Evolutionary conservation across 257 asterid species (phyloP), one percentile per base, ranked within the genome.

Genomic region (Apocynum venetum): DNA sequence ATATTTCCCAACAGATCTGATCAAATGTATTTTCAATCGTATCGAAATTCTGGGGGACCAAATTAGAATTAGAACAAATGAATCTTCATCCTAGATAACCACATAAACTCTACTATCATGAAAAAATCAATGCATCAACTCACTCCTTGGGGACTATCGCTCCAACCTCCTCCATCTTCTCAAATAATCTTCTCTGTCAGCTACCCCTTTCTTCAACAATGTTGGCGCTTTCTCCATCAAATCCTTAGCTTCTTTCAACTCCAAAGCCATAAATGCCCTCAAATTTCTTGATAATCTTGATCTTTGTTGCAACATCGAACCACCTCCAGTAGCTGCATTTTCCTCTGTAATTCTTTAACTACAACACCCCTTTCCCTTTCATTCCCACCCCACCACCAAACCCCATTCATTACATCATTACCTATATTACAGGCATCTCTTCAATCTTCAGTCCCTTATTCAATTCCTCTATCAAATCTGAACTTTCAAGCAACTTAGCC

Each of bases 161-260:
- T 20, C 98, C 98, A 71, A 88, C 82, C 59, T 71, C 96, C 86
- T 90, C 90, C 96, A 93, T 80, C 87, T 93, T 93, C 89, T 77
- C 91, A 7, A 0, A 93, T 88, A 77, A 93, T 92, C 87, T 92
- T 92, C 85, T 89, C 97, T 0, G 90, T 97, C 74, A 1, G 93
- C 81, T 60, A 93, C 97, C n/a, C 98, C 98, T 82, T 93, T 93
- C 91, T 92, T 93, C 91, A 93, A 83, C 87, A 91, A 84, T 2
- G 94, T 88, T 0, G 98, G 98, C 11, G 97, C 98, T 82, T 93
- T 93, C 86, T 93, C 98, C 83, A 93, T 97, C 91, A 93, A 85
- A 70, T 93, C 98, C 85, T 93, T 93, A 2, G 98, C 98, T 81
- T 93, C 98, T 80, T 93, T 93, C 92, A 93, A 87, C 8, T 97